Base-by-base conservation (phyloP, 2,329 filamentous ascomycete species). In the Aspergillus persii region DNA sequence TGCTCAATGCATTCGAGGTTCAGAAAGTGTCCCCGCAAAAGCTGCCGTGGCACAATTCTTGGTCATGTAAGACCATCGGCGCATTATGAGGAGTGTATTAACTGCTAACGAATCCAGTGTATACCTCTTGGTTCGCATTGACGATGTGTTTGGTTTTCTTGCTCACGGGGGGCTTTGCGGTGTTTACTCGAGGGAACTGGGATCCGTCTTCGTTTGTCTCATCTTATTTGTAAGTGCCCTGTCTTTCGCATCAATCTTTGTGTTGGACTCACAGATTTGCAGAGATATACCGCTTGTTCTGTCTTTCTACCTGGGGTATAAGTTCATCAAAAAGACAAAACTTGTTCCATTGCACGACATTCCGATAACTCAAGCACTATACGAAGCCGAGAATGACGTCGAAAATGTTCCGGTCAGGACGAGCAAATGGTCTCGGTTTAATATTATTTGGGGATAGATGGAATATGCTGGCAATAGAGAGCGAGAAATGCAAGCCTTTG, bases 81-180 rank as follows among this genome's bases (percentile, higher is more conserved):
- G 33, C 15, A 31, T n/a, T n/a, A 7, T 11, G 33, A 33, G 9
- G 12, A 8, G 11, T 53, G 18, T 11, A 29, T n/a, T 26, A 3
- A 9, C 7, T 15, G 26, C 33, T 29, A 36, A 48, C 9, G 15
- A 23, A 4, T 8, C 7, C 56, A 86, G 84, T 80, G 11, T 87
- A 86, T 63, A 83, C 81, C 11, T 89, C 89, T 0, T 87, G 81
- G 64, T 74, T 77, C 8, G 84, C 85, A 0, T 77, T 93, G 4
- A 69, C 79, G 61, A 84, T 87, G 62, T 85, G 82, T 68, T 76
- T 86, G 30, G 72, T 89, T 46, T 87, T 91, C 60, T 76, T 92
- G 3, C 78, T 92, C 46, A 92, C 89, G 3, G 84, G 86, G 41
- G 89, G 89, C 0, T 92, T 92, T 64, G 44, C 77, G 2, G 83